These are phyloP conservation scores for Serendipita indica DNA, from an alignment of 768 basidiomycete genomes.

Conservation along the genomic window DNA sequence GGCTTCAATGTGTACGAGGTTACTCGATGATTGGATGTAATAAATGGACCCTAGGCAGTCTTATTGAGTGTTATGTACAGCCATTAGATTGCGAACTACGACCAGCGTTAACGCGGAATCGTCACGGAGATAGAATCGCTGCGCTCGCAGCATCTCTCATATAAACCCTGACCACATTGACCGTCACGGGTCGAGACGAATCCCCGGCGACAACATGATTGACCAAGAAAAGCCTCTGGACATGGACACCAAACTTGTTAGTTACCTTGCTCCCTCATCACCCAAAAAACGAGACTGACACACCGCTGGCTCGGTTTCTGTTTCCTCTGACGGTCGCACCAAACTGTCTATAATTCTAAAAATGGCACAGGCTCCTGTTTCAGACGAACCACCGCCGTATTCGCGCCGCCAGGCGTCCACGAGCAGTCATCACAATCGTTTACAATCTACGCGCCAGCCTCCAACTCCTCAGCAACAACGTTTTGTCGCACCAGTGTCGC, in stretches of 20 bases:
- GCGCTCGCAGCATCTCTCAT: too few species aligned
- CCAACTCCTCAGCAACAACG: not conserved
- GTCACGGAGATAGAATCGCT: too few species aligned
- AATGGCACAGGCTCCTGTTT: not conserved
- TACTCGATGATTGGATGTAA: not conserved
- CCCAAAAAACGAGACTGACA: not conserved
- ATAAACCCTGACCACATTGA: too few species aligned
- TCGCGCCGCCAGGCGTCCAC: conserved; percentile 3
- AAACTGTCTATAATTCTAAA: not conserved
- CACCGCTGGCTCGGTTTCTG: too few species aligned
- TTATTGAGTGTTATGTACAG: too few species aligned
- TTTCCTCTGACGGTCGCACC: not conserved
- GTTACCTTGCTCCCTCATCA: not conserved
- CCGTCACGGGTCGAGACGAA: too few species aligned
- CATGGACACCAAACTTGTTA: not conserved
- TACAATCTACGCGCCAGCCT: not conserved
- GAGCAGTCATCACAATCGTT: not conserved
- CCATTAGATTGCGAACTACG: too few species aligned
- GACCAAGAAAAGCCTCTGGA: conserved; percentile 2
- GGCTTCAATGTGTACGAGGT: conserved; percentile 67
- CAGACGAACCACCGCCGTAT: conserved; percentile 8
- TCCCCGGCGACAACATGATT: too few species aligned
- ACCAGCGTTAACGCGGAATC: too few species aligned
- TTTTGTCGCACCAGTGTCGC: not conserved
- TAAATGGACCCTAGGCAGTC: too few species aligned